phyloP scores from a whole-genome alignment of 139 green algal genomes.

The Picochlorum sp. region DNA sequence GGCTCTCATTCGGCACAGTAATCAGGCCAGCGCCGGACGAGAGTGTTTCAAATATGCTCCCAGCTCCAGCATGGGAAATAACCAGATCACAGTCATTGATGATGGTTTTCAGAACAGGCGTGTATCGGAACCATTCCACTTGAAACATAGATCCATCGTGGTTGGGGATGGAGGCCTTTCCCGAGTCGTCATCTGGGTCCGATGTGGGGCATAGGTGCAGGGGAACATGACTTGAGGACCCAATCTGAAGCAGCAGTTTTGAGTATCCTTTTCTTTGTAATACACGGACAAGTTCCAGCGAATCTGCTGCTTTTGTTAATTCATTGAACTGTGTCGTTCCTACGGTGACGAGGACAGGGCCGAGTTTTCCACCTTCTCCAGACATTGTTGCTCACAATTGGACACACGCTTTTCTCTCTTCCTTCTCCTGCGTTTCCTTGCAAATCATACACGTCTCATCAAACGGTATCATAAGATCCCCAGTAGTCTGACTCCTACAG shows the following conservation, averaged over 20 bases:
- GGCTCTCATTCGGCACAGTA: conserved; percentile 66
- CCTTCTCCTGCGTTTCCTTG: conserved; percentile 50
- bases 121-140: conserved; percentile 64
- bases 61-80: conserved; percentile 73
- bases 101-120: conserved; percentile 40
- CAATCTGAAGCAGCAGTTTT: conserved; percentile 55
- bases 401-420: conserved; percentile 66
- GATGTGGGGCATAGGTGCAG: neutral
- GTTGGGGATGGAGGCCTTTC: no score
- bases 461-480: conserved; percentile 60
- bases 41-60: conserved; percentile 77
- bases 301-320: conserved; percentile 56
- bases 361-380: no score
- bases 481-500: conserved; percentile 59
- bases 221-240: neutral
- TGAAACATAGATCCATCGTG: neutral
- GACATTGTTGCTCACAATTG: neutral
- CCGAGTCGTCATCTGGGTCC: no score
- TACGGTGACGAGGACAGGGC: conserved; percentile 65
- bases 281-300: conserved; percentile 22
- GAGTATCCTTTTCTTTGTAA: conserved; percentile 48
- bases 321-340: conserved; percentile 78
- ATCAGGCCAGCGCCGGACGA: conserved; percentile 45
- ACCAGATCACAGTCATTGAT: conserved; percentile 57
- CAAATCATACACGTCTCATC: conserved; percentile 80